Percentiles rank a stretch among this genome's conserved stretches.
phyloP scores from a whole-genome alignment of 495 filamentous ascomycete species.

The Cetradonia linearis region DNA sequence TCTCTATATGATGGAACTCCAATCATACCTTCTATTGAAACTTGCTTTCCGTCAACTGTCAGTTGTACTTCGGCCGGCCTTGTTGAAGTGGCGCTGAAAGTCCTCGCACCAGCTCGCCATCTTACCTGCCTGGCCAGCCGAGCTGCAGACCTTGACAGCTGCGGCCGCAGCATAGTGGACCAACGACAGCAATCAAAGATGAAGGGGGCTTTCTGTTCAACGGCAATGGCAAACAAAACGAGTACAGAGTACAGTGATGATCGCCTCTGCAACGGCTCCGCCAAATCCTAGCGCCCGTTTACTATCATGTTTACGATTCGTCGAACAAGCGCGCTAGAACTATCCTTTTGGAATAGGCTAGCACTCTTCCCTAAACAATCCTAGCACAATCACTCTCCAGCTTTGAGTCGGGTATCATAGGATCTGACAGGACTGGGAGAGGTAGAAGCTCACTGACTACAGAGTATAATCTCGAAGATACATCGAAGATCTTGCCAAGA shows the following conservation, averaged over 20 bases:
- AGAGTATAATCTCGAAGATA: not conserved
- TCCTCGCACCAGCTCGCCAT: slow-evolving; percentile 48
- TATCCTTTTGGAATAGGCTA: too few species aligned
- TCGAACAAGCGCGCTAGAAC: not conserved
- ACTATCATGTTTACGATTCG: not conserved
- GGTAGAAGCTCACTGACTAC: too few species aligned
- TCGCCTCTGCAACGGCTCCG: not conserved
- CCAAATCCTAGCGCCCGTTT: slow-evolving; percentile 2
- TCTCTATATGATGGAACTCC: not conserved
- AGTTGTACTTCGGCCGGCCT: slow-evolving; percentile 85
- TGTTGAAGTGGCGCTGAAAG: slow-evolving; percentile 63
- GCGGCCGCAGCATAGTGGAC: slow-evolving; percentile 76
- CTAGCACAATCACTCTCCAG: too few species aligned
- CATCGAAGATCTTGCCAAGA: not conserved
- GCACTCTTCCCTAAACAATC: too few species aligned
- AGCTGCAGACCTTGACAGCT: slow-evolving; percentile 75
- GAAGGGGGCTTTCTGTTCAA: slow-evolving; percentile 20
- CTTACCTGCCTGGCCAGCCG: slow-evolving; percentile 58
- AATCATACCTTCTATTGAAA: slow-evolving; percentile 79
- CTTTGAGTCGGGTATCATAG: not conserved
- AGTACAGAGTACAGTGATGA: slow-evolving; percentile 20
- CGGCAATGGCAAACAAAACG: slow-evolving; percentile 2
- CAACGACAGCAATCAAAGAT: slow-evolving; percentile 28
- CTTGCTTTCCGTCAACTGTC: slow-evolving; percentile 91
- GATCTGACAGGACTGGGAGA: not conserved